Base-by-base conservation (phyloP, 2,329 filamentous ascomycete genomes). In the Pseudogymnoascus sp. region DNA sequence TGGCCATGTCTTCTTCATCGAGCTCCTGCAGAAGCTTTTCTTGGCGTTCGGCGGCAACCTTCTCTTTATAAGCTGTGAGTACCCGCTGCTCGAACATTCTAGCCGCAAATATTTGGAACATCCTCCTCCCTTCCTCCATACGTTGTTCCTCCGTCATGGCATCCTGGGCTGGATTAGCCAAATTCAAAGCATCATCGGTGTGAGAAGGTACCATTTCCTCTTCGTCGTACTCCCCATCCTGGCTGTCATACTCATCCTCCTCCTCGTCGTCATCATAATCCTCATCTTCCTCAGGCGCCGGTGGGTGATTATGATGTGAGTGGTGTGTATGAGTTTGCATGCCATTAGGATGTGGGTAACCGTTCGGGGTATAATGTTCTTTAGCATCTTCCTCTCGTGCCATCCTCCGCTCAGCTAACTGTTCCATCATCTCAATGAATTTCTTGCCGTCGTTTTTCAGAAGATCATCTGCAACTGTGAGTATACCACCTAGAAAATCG, bases 371-470 rank as follows among this genome's bases (percentile, higher is more conserved):
- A 69, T 70, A 73, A 69, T 84, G 80, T 68, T 84, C 81, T 66
- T 87, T 86, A 60, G 91, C 90, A 73, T 97, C 92, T 77, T 94
- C 92, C 79, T 97, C 93, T 69, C 94, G 88, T 73, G 92, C 91
- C 93, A 99, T 97, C 70, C 94, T 86, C 71, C 93, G 90, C 78
- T 99, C 94, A 38, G 94, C 94, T 70, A 99, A 84, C 78, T 97
- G 93, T 76, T 99, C 94, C 94, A 99, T 99, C 94, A 99, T 99
- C 75, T 99, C 94, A 77, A 99, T 99, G 79, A 99, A 99, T 73
- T 96, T 96, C 77, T 96, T 96, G 72, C 94, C 94, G 76, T 99
- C 94, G 77, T 99, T 99, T 77, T 97, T 97, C 67, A 99, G 84
- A 68, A 99, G 82, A 78, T 99, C 94, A 80, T 99, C 94, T 75